Base-by-base conservation (phyloP, 164 flowering plant species). In the Berberis thunbergii region DNA sequence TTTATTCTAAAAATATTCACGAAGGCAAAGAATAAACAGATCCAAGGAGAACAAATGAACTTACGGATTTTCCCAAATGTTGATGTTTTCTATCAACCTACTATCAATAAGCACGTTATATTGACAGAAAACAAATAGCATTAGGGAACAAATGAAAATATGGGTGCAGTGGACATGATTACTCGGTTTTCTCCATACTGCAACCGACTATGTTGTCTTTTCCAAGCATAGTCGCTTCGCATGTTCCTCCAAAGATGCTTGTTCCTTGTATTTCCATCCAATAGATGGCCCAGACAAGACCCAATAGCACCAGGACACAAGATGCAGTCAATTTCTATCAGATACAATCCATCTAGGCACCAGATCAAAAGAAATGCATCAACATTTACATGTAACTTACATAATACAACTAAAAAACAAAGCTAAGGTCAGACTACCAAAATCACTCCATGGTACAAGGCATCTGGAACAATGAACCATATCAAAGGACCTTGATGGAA, bases 391-490 rank as follows among this genome's bases (percentile, higher is more conserved):
- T 39, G 1, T 6, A 58, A 7, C 7, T 40, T 10, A 49, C 63
- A 5, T 2, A 1, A 53, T n/a, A n/a, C 59, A 43, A 3, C 26
- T 2, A 41, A 55, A 57, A 4, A 3, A 7, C 4, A 57, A 54
- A 49, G 53, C 41, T 40, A 4, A 45, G n/a, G 3, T 49, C 26
- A 6, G 9, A 56, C 4, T 81, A 85, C 90, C 86, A 57, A 77
- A 63, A 61, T 45, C 60, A 57, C 82, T 76, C 90, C 90, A 85
- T 49, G 64, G 80, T 6, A 85, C 74, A 45, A 82, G 78, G 66
- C 88, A 84, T 55, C 88, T 71, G 46, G 84, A 77, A 48, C 88
- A 84, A 39, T 84, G 89, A 57, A 78, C 84, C 84, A 85, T 81
- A 67, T 85, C 89, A 52, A 83, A 85, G 12, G 86, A 76, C 63